Conservation (phyloP, 495 filamentous ascomycete genomes). For the Penicillium coprophilum region DNA sequence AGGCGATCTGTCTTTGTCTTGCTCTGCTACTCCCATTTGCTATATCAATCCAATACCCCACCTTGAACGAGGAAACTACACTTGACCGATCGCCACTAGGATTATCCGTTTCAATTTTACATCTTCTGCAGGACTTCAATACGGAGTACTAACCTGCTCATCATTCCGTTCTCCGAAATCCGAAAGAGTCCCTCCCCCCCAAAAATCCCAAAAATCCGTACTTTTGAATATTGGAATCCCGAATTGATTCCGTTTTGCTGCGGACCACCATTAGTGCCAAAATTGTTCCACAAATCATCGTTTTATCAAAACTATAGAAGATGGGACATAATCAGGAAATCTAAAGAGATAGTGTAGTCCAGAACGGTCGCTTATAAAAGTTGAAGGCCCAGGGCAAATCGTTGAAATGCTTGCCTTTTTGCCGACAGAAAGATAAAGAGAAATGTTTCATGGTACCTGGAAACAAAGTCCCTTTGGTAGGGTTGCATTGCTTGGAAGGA, state of each 20-base stretch:
- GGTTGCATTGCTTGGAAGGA: constrained; percentile 2
- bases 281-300: constrained; percentile 16
- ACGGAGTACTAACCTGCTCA: too few relatives aligned
- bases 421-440: neutral
- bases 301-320: neutral
- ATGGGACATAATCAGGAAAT: neutral
- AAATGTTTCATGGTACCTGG: constrained; percentile 1
- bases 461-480: neutral
- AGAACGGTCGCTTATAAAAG: too few relatives aligned
- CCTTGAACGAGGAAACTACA: constrained; percentile 12
- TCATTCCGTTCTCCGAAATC: neutral
- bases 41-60: constrained; percentile 4
- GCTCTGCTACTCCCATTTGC: neutral
- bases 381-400: neutral
- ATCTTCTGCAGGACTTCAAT: too few relatives aligned
- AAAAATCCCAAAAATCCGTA: too few relatives aligned
- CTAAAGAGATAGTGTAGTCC: neutral
- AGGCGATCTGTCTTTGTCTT: constrained; percentile 1
- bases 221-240: neutral
- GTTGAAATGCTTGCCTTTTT: constrained; percentile 19
- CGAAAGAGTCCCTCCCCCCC: too few relatives aligned
- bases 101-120: too few relatives aligned
- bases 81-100: constrained; percentile 41
- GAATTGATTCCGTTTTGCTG: neutral
- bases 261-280: constrained; percentile 1